Evolutionary conservation across 495 filamentous ascomycete genomes (phyloP).

Genomic region (Trichoderma erinaceum): DNA sequence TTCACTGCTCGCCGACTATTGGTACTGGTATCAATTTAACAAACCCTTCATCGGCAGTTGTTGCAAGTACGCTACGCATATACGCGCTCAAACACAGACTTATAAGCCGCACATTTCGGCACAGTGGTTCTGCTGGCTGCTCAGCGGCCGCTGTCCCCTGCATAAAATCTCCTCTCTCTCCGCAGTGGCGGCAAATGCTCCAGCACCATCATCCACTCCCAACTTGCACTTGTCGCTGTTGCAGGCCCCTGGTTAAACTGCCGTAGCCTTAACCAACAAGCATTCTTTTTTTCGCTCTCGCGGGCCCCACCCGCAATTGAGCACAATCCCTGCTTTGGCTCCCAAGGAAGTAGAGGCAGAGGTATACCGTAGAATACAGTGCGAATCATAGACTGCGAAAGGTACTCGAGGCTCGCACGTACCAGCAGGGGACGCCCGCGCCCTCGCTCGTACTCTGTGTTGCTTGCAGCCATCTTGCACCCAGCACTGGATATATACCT

Average conservation of each 20-base stretch:
- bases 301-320: neutral
- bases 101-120: neutral
- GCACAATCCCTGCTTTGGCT: neutral
- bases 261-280: constrained; percentile 14
- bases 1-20: too few species aligned
- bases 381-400: neutral
- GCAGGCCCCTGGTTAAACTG: constrained; percentile 11
- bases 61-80: neutral
- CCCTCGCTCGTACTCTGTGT: neutral
- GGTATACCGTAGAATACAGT: neutral
- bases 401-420: neutral
- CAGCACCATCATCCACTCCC: neutral
- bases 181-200: constrained; percentile 4
- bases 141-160: neutral
- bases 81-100: neutral
- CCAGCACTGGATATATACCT: too few species aligned
- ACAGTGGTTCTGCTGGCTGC: neutral
- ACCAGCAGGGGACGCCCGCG: neutral
- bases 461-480: neutral
- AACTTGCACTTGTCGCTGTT: neutral
- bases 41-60: too few species aligned
- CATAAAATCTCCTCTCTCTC: constrained; percentile 7
- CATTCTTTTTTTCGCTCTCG: neutral
- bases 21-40: too few species aligned
- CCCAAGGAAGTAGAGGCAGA: neutral